Evolutionary conservation across 192 early-diverging fungal genomes (phyloP).

Genomic region (Haplosporangium gracile): DNA sequence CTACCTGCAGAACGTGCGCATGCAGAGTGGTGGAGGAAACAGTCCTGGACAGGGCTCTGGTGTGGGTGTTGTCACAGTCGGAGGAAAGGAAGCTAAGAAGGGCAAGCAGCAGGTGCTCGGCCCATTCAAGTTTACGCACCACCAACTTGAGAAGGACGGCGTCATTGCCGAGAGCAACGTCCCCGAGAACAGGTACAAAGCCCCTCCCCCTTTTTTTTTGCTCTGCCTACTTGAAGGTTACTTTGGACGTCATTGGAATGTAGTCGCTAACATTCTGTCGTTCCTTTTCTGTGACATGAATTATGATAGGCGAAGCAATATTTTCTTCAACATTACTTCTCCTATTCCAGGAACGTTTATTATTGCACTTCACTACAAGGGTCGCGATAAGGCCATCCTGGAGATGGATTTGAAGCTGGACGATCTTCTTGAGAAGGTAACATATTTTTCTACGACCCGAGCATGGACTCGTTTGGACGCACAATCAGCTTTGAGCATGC

Average conservation of each 20-base stretch:
- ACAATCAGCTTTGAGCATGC: not conserved
- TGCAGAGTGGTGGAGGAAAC: constrained; percentile 71
- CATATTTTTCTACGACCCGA: not conserved
- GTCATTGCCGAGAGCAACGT: constrained; percentile 94
- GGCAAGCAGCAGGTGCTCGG: constrained; percentile 67
- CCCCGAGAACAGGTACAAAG: constrained; percentile 85
- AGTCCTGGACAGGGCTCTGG: constrained; percentile 50
- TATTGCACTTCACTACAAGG: constrained; percentile 91
- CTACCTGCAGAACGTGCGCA: constrained; percentile 94
- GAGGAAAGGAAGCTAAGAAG: constrained; percentile 63
- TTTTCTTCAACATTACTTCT: constrained; percentile 91
- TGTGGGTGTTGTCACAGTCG: constrained; percentile 76
- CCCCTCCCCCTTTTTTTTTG: not conserved
- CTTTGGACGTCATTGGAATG: not conserved
- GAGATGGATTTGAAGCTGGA: constrained; percentile 97
- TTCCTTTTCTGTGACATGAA: too few species aligned
- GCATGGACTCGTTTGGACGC: not conserved
- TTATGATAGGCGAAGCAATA: constrained; percentile 74
- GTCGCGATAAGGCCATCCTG: constrained; percentile 91
- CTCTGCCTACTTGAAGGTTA: not conserved
- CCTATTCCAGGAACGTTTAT: constrained; percentile 92
- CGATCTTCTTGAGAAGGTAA: constrained; percentile 82
- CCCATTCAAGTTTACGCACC: constrained; percentile 88
- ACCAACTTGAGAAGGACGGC: constrained; percentile 89
- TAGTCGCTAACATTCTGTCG: too few species aligned